Conservation (phyloP, 805 yeast genomes). For the Sugiyamaella mastotermitis region DNA sequence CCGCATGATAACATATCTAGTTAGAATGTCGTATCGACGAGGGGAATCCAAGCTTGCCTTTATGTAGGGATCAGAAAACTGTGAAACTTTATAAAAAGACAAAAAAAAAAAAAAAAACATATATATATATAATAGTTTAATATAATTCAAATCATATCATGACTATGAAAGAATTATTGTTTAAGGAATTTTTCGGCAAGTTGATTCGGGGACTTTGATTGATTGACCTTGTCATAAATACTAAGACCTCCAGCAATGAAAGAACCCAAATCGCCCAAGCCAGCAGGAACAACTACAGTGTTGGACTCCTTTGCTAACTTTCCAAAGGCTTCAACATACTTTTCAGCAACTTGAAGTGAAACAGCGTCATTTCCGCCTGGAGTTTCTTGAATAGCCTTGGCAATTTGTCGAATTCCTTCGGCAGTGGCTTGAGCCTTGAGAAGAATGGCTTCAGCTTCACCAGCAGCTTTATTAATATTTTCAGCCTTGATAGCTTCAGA, state of each 20-base stretch:
- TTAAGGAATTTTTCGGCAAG: too few relatives aligned
- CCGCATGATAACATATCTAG: too few relatives aligned
- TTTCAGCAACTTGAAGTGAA: conserved; percentile 72
- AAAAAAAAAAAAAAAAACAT: too few relatives aligned
- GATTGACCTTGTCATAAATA: conserved; percentile 51
- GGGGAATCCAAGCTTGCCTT: too few relatives aligned
- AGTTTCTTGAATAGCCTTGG: conserved; percentile 59
- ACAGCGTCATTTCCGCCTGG: conserved; percentile 75
- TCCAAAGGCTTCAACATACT: conserved; percentile 75
- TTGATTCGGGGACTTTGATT: background rate
- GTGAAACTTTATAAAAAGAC: too few relatives aligned
- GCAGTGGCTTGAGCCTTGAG: conserved; percentile 70
- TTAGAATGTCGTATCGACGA: too few relatives aligned
- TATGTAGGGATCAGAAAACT: too few relatives aligned
- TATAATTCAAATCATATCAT: too few relatives aligned
- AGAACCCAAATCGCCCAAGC: conserved; percentile 65
- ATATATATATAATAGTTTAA: too few relatives aligned
- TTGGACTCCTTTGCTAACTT: conserved; percentile 78
- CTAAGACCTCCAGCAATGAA: conserved; percentile 74
- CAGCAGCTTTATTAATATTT: conserved; percentile 61
- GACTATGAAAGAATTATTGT: too few relatives aligned
- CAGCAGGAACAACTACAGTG: conserved; percentile 72
- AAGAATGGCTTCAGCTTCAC: conserved; percentile 65
- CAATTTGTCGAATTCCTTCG: conserved; percentile 56
- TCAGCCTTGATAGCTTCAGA: conserved; percentile 65